Evolutionary conservation across 73 alveolate genomes (phyloP), one percentile per base, ranked within the genome.

Genomic region (Symbiodinium pilosum): DNA sequence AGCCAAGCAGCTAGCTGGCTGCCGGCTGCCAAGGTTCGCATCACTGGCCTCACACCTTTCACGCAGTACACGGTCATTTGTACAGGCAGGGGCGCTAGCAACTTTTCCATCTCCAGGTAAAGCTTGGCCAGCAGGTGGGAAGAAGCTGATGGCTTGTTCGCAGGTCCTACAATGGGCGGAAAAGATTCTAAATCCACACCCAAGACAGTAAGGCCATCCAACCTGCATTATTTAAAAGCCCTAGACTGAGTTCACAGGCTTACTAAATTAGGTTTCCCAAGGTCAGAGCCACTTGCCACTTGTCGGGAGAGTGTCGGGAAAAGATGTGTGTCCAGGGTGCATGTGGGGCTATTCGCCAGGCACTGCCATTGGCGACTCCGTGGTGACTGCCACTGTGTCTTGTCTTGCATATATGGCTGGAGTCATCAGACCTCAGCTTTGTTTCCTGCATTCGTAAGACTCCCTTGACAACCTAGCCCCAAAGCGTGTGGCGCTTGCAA

Each of bases 41-140:
- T 89, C 75, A 68, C 81, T 21, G 96, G 96, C 38, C 87, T 89
- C 51, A n/a, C 24, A 77, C 96, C 96, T 42, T 89, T 69, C 87
- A 89, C 96, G 26, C 96, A 89, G 96, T 89, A 89, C 87, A n/a
- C 81, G 38, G 96, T 89, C 52, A 83, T 89, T 21, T 89, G 96
- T 85, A 26, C 32, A 89, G 96, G 96, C 75, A 11, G 75, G n/a
- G 75, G 75, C 26, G 75, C 75, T 56, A 34, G 3, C 14, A 14
- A 47, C 59, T 56, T 30, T 56, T 34, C 75, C 26, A 1, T 56
- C 36, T 56, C 75, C 0, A 56, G 75, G 75, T 3, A 34, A 56
- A 16, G 68, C 68, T 51, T 24, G 12, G 1, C 28, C n/a, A n/a
- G n/a, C n/a, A n/a, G n/a, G n/a, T n/a, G n/a, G n/a, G n/a, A n/a